Percentiles rank a stretch among this genome's conserved stretches.
Evolutionary conservation across 495 filamentous ascomycete genomes (phyloP).

Genomic region (Penicillium atrosanguineum): DNA sequence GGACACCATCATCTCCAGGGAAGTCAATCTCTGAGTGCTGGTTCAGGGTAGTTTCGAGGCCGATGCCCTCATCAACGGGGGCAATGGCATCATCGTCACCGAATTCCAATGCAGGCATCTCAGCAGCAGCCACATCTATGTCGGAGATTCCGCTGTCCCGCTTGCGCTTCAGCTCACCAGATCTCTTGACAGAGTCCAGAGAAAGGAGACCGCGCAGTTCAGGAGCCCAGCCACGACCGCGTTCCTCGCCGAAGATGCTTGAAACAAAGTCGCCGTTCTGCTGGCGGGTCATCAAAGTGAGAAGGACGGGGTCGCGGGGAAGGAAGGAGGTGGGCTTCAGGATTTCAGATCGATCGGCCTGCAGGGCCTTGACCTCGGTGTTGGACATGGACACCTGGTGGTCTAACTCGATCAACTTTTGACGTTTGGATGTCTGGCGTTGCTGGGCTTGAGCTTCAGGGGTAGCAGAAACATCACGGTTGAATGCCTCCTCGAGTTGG

Average conservation of each 20-base stretch:
- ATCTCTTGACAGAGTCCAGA: conserved; percentile 70
- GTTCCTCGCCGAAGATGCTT: conserved; percentile 68
- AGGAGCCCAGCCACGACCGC: conserved; percentile 79
- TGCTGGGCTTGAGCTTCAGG: conserved; percentile 58
- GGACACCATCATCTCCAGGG: conserved; percentile 56
- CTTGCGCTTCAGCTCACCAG: conserved; percentile 88
- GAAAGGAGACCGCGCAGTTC: conserved; percentile 85
- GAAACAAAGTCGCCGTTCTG: conserved; percentile 85
- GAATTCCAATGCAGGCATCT: conserved; percentile 68
- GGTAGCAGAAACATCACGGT: conserved; percentile 48
- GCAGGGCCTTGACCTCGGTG: conserved; percentile 70
- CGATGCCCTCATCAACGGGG: conserved; percentile 48
- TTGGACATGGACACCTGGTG: conserved; percentile 56
- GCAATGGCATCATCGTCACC: conserved; percentile 57
- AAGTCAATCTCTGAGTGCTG: conserved; percentile 57
- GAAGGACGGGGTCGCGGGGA: conserved; percentile 77
- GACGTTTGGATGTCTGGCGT: conserved; percentile 70
- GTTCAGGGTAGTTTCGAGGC: conserved; percentile 51
- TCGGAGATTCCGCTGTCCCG: conserved; percentile 85
- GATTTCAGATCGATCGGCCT: conserved; percentile 76
- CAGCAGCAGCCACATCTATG: conserved; percentile 63
- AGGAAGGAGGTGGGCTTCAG: conserved; percentile 75
- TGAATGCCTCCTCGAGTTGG: conserved; percentile 61
- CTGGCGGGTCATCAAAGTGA: conserved; percentile 87
- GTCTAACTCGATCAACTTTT: conserved; percentile 71